Conservation (phyloP, 805 yeast species). For the Starmerella asiatica region DNA sequence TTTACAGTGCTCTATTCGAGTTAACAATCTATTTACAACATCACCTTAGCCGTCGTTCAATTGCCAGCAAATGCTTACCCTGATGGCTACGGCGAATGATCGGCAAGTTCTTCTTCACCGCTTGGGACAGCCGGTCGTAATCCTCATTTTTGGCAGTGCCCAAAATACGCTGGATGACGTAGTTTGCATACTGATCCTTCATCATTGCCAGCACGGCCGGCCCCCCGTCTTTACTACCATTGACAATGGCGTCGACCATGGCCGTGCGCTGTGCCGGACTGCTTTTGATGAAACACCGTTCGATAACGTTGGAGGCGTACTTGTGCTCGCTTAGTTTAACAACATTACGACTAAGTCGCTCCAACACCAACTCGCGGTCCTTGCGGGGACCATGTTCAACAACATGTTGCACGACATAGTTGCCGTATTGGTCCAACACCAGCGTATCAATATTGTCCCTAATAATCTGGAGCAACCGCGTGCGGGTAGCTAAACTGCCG, state of each 20-base stretch:
- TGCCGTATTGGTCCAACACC: conserved; percentile 94
- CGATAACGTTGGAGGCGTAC: conserved; percentile 95
- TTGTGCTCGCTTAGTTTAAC: conserved; percentile 87
- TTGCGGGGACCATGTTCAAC: conserved; percentile 57
- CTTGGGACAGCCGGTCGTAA: conserved; percentile 53
- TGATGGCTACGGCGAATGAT: conserved; percentile 53
- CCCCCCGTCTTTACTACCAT: conserved; percentile 18
- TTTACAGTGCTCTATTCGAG: not conserved
- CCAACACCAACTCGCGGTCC: conserved; percentile 50
- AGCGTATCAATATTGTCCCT: conserved; percentile 57
- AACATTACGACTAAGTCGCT: conserved; percentile 55
- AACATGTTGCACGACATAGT: conserved; percentile 92
- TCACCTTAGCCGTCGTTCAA: conserved; percentile 40
- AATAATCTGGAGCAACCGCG: conserved; percentile 54
- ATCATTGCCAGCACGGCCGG: conserved; percentile 73
- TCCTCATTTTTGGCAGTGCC: conserved; percentile 63
- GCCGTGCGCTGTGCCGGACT: conserved; percentile 44
- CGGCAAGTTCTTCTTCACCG: conserved; percentile 68
- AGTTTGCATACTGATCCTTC: conserved; percentile 96
- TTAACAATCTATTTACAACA: no score
- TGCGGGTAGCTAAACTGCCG: conserved; percentile 52
- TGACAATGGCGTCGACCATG: conserved; percentile 49
- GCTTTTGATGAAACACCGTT: conserved; percentile 75
- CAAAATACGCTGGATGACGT: conserved; percentile 88
- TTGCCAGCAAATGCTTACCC: conserved; percentile 74